Evolutionary conservation across 2,329 filamentous ascomycete genomes (phyloP).

Genomic region (Cercospora brassicicola): DNA sequence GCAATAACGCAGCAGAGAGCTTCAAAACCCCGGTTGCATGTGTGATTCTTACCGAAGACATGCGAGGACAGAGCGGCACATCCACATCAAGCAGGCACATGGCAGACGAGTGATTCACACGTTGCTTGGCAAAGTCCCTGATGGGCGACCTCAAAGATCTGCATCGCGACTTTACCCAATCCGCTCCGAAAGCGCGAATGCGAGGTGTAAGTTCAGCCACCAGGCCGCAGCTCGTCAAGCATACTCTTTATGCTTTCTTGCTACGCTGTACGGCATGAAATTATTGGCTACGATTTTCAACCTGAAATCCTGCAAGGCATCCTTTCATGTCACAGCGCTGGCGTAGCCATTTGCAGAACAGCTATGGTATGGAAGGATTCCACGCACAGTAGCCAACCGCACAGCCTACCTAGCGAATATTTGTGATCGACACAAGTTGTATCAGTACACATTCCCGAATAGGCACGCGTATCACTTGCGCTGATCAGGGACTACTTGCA

Average conservation of each 20-base stretch:
- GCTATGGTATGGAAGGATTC: neutral
- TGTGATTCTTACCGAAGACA: neutral
- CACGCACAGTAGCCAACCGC: neutral
- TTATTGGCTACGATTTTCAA: neutral
- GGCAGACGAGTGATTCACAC: neutral
- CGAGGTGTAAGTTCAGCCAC: neutral
- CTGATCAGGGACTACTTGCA: neutral
- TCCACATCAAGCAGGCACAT: neutral
- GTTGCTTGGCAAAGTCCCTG: conserved; percentile 1
- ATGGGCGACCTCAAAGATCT: neutral
- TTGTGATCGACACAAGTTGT: neutral
- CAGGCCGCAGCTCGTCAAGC: neutral
- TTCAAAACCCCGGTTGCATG: too few species aligned
- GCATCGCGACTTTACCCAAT: neutral
- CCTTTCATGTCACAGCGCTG: neutral
- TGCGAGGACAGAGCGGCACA: neutral
- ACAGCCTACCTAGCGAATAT: neutral
- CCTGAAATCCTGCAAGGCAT: neutral
- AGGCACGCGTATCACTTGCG: neutral
- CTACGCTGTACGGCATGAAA: neutral
- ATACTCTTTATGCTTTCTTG: neutral
- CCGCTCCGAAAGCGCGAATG: neutral
- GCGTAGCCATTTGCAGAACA: neutral
- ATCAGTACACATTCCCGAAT: neutral
- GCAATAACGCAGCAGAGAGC: too few species aligned